Evolutionary conservation across 2,329 filamentous ascomycete genomes (phyloP).

Genomic region (Exutisphaerella laricina): DNA sequence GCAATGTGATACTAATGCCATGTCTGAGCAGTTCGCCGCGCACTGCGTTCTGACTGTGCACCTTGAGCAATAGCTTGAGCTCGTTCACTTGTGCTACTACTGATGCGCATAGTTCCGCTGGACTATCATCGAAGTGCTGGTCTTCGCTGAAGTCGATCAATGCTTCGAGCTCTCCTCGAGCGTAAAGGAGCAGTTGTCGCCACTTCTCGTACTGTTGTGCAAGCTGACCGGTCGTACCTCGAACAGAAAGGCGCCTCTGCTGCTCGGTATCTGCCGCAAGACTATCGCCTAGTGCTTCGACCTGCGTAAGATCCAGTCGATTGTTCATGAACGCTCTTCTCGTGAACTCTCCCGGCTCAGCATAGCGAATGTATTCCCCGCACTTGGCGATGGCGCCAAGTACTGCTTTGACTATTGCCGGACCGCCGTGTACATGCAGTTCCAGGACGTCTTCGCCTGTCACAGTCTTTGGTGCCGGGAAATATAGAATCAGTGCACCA

Average conservation of each 20-base stretch:
- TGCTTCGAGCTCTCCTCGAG: slow-evolving; percentile 86
- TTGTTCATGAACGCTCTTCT: slow-evolving; percentile 83
- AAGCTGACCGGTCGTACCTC: slow-evolving; percentile 61
- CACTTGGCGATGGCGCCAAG: slow-evolving; percentile 59
- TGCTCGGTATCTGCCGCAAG: slow-evolving; percentile 74
- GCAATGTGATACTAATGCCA: slow-evolving; percentile 77
- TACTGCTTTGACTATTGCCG: slow-evolving; percentile 81
- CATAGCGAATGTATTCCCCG: slow-evolving; percentile 63
- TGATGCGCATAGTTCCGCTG: slow-evolving; percentile 62
- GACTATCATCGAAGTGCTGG: slow-evolving; percentile 91
- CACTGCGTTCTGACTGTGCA: slow-evolving; percentile 71
- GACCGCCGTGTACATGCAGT: slow-evolving; percentile 87
- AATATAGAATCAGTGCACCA: slow-evolving; percentile 73
- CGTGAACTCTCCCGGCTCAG: slow-evolving; percentile 94
- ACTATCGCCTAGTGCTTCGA: slow-evolving; percentile 58
- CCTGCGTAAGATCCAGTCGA: slow-evolving; percentile 79
- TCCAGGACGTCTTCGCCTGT: slow-evolving; percentile 93
- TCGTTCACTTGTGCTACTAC: slow-evolving; percentile 59
- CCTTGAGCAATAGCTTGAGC: slow-evolving; percentile 58
- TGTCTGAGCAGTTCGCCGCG: slow-evolving; percentile 76
- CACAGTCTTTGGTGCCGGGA: slow-evolving; percentile 72
- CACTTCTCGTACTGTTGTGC: slow-evolving; percentile 75
- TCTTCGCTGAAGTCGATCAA: slow-evolving; percentile 97
- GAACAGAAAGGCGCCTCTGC: slow-evolving; percentile 79
- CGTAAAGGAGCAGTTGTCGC: slow-evolving; percentile 69